A percentile compares a stretch with the other conserved stretches of the same genome.
Evolutionary conservation across 2,329 filamentous ascomycete species (phyloP).

Genomic region (Leptodontidium sp.): DNA sequence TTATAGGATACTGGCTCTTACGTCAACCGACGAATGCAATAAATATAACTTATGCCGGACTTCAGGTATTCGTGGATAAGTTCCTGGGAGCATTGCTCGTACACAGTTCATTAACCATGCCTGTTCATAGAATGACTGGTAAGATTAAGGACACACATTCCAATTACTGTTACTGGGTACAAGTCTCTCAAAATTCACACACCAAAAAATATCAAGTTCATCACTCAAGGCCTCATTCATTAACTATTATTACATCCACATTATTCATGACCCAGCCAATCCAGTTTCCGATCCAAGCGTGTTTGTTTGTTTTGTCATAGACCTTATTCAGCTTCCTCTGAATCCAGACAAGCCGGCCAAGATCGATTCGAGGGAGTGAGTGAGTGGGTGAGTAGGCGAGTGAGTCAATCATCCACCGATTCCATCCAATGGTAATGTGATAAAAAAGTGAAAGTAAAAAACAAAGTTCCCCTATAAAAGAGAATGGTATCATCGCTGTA

Average conservation of each 20-base stretch:
- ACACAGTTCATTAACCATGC: no score
- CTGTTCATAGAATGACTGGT: no score
- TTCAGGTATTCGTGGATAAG: background rate
- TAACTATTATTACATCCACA: conserved; percentile 11
- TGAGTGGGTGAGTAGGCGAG: background rate
- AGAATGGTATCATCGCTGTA: conserved; percentile 44
- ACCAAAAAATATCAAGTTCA: background rate
- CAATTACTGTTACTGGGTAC: background rate
- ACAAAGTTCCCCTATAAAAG: conserved; percentile 19
- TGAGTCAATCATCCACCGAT: conserved; percentile 4
- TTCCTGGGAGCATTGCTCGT: no score
- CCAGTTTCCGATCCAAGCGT: conserved; percentile 10
- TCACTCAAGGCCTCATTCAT: conserved; percentile 12
- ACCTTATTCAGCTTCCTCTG: background rate
- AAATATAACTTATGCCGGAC: background rate
- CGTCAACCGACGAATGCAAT: background rate
- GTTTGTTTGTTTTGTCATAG: background rate
- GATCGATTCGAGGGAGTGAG: background rate
- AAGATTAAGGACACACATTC: no score
- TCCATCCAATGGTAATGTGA: background rate
- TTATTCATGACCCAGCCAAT: conserved; percentile 20
- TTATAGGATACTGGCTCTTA: background rate
- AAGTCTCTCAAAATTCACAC: background rate
- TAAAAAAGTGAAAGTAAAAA: background rate
- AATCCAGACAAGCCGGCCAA: background rate